phyloP scores from a whole-genome alignment of 345 rosid genomes.

The Acer campestre region DNA sequence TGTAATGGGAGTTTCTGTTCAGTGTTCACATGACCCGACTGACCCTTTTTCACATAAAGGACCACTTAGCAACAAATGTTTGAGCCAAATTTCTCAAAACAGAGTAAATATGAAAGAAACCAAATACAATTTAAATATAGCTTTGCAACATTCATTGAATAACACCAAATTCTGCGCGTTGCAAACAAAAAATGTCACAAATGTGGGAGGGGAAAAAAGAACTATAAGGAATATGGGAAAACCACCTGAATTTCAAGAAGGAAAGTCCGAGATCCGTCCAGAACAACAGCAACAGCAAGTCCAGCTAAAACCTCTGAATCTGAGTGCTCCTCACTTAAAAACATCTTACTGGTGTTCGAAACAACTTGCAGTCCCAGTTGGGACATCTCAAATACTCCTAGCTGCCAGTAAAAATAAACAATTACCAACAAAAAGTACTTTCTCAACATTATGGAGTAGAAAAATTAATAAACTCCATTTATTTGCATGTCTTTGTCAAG shows the following conservation, averaged over 20 bases:
- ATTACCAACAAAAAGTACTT: background rate
- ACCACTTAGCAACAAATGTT: background rate
- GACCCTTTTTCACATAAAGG: background rate
- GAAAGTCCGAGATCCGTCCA: conserved; percentile 91
- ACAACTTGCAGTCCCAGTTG: conserved; percentile 74
- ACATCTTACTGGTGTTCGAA: conserved; percentile 83
- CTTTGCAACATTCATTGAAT: background rate
- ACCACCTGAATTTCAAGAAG: conserved; percentile 91
- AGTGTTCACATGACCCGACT: background rate
- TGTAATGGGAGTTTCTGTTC: background rate
- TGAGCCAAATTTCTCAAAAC: conserved; percentile 5
- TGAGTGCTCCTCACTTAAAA: conserved; percentile 64
- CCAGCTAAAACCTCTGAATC: conserved; percentile 88
- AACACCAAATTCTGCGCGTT: background rate
- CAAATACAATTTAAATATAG: background rate
- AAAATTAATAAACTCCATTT: background rate
- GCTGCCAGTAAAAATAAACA: conserved; percentile 47
- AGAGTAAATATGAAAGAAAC: background rate
- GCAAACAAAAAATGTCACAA: background rate
- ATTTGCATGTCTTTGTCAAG: background rate
- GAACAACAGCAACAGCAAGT: conserved; percentile 80
- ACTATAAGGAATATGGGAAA: background rate
- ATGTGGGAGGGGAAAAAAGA: background rate
- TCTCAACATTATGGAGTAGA: background rate
- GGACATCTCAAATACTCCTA: conserved; percentile 92